Conservation (phyloP, 768 basidiomycete species). For the Lyophyllum semitale region DNA sequence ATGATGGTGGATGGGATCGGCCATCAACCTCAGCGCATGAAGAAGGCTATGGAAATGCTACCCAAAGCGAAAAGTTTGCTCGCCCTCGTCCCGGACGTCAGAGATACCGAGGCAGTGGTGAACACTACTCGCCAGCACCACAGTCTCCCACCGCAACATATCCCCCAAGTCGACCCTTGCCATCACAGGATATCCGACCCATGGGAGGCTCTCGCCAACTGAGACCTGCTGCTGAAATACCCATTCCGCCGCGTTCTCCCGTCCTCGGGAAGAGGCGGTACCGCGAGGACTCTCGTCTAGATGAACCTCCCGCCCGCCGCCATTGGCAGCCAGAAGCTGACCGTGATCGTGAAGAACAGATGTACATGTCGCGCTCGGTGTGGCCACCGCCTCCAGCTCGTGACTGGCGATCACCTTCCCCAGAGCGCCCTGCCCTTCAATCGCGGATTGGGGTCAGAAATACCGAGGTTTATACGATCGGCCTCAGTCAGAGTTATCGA, state of each 20-base stretch:
- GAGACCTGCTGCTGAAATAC: background rate
- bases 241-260: background rate
- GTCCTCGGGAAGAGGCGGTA: conserved; percentile 20
- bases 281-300: conserved; percentile 17
- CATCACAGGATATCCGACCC: background rate
- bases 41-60: background rate
- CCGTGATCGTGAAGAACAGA: background rate
- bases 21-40: conserved; percentile 8
- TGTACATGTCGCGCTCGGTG: background rate
- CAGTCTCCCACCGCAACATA: background rate
- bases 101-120: background rate
- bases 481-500: conserved; percentile 17
- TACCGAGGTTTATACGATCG: background rate
- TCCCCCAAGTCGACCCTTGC: background rate
- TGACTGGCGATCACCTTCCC: conserved; percentile 21
- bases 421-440: conserved; percentile 17
- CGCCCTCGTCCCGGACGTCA: background rate
- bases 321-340: conserved; percentile 13
- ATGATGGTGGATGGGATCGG: conserved; percentile 12
- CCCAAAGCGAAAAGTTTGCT: background rate
- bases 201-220: background rate
- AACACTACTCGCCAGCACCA: conserved; percentile 19
- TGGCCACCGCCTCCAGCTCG: conserved; percentile 1
- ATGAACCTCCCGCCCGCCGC: conserved; percentile 21
- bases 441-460: conserved; percentile 13